Percentiles rank a stretch among this genome's conserved stretches.
These are phyloP conservation scores for Lentinula novae-zelandiae DNA, from an alignment of 1,284 basidiomycete genomes.

Conservation along the genomic window DNA sequence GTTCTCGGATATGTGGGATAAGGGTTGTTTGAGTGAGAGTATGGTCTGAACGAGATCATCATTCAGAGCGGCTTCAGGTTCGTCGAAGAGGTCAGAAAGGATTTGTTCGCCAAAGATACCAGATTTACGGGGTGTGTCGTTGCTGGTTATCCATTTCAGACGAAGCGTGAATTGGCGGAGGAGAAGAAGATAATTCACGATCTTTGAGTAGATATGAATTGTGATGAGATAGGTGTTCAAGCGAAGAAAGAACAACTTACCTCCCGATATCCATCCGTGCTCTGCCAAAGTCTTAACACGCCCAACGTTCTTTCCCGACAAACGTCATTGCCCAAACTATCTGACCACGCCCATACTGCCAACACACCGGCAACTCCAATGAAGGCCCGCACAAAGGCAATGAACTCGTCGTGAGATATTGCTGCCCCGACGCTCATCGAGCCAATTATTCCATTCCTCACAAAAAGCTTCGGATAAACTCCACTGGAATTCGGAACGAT, in stretches of 20 bases:
- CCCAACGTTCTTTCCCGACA: constrained; percentile 62
- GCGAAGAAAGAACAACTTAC: constrained; percentile 29
- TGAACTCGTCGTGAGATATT: constrained; percentile 53
- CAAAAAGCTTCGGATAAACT: constrained; percentile 32
- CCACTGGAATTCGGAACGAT: constrained; percentile 28
- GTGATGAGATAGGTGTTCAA: constrained; percentile 8
- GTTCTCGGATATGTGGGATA: constrained; percentile 57
- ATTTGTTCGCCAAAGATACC: constrained; percentile 67
- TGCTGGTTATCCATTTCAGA: constrained; percentile 56
- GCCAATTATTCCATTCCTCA: constrained; percentile 20
- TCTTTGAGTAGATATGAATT: constrained; percentile 36
- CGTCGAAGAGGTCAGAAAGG: constrained; percentile 53
- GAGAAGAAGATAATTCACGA: constrained; percentile 62
- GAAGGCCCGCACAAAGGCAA: constrained; percentile 59
- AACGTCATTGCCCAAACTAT: constrained; percentile 61
- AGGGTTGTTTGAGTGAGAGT: constrained; percentile 46
- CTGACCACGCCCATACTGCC: constrained; percentile 77
- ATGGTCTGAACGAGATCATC: constrained; percentile 55
- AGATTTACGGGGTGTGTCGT: constrained; percentile 56
- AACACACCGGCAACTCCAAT: constrained; percentile 65
- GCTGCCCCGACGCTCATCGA: constrained; percentile 7
- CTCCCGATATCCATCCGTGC: constrained; percentile 58
- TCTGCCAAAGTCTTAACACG: constrained; percentile 69
- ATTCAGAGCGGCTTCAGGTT: constrained; percentile 58
- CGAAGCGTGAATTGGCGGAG: constrained; percentile 61